Conservation (phyloP, 2,329 filamentous ascomycete genomes). For the Aspergillus sp. region DNA sequence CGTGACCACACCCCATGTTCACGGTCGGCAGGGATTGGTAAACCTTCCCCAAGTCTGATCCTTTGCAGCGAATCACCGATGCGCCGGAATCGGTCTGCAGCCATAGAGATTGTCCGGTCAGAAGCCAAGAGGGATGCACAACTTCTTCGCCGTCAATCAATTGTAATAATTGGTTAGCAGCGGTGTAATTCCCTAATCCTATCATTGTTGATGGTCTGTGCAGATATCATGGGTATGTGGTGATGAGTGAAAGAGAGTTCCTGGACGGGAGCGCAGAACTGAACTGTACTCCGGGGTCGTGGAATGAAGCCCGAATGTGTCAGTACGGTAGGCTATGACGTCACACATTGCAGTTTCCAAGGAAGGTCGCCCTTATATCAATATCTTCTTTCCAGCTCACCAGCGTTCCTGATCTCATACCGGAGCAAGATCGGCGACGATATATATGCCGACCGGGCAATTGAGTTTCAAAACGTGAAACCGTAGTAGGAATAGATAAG, state of each 20-base stretch:
- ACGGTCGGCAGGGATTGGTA: background rate
- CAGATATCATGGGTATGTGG: background rate
- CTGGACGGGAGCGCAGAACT: background rate
- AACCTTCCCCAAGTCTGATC: constrained; percentile 1
- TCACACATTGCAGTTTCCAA: background rate
- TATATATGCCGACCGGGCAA: background rate
- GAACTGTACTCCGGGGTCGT: too few species aligned
- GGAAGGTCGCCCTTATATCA: background rate
- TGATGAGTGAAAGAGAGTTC: background rate
- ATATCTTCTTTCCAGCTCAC: background rate
- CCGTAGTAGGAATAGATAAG: background rate
- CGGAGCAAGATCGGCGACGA: background rate
- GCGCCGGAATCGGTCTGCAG: background rate
- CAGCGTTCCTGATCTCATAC: background rate
- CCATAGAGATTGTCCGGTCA: background rate
- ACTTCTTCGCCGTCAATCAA: constrained; percentile 1
- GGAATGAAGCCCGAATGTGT: background rate
- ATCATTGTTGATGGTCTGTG: background rate
- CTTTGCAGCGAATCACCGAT: background rate
- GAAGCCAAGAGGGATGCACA: constrained; percentile 6
- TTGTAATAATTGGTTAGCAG: constrained; percentile 1
- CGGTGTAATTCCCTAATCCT: background rate
- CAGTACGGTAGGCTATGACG: background rate
- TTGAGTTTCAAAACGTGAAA: background rate
- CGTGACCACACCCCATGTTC: background rate